Evolutionary conservation across 2,329 filamentous ascomycete species (phyloP), one percentile per base, ranked within the genome.

Genomic region (Venturia nashicola): DNA sequence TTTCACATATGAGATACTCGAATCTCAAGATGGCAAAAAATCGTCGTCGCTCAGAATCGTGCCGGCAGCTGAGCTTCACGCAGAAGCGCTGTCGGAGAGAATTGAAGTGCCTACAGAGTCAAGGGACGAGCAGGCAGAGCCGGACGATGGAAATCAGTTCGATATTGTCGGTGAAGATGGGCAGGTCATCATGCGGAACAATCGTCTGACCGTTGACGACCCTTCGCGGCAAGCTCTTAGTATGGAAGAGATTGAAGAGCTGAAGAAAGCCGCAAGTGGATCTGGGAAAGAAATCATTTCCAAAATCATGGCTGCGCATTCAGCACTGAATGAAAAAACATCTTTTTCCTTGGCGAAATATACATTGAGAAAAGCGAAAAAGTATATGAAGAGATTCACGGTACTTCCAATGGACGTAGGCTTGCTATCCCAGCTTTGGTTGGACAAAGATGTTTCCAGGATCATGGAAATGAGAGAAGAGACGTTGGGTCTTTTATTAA

Each of bases 261-360:
- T 90, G 67, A 90, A 90, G 73, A 83, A 82, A 70, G 81, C 91
- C 64, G 89, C 87, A 12, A 85, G 86, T 3, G 87, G 87, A 5
- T 90, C 90, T 0, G 93, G 92, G 14, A 89, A 89, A 73, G 92
- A 96, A 61, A 83, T 99, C 59, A 94, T 99, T 67, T 87, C 90
- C n/a, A 96, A 92, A 76, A 85, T 99, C 34, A 83, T 99, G 75
- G 82, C 91, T 39, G 94, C 91, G 54, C 94, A 99, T 75, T 87
- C 89, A 20, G 89, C 88, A 1, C 82, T 99, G 54, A 91, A 96
- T 68, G 89, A 97, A 77, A 99, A 99, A 80, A 97, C 94, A 0
- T 82, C 86, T 0, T 99, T 95, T 71, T 95, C 91, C 2, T 79
- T 97, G 65, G 92, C 93, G 54, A 99, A 99, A 75, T 99, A 99